Base-by-base conservation (phyloP, 768 basidiomycete species). In the Xanthoconium purpureum region DNA sequence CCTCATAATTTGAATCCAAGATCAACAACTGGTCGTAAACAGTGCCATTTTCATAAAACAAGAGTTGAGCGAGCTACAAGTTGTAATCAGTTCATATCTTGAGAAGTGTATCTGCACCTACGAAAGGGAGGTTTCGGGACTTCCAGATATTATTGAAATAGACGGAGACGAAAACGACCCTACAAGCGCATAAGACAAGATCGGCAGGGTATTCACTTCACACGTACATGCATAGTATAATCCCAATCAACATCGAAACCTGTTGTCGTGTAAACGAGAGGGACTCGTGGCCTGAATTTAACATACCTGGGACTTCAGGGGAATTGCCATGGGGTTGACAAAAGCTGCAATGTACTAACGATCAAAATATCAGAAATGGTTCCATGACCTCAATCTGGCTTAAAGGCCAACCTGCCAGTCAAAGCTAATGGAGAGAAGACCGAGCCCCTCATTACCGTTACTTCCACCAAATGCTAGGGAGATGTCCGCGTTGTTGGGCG, bases 371-470 rank as follows among this genome's bases (percentile, higher is more conserved):
- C 15, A 55, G 6, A 29, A 7, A 29, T 40, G 3, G 44, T 13
- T 17, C 15, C 17, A 36, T 0, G 1, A 2, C 2, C 4, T 6
- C 15, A 10, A 15, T 36, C 5, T 24, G 24, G 52, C 77, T 65
- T 35, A 39, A 75, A 36, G 48, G 12, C 76, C 1, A 54, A 71
- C 70, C 71, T 83, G 81, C 84, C 85, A 87, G 62, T 87, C 85
- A 14, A 87, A 70, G 58, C 75, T 84, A 39, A 85, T 65, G 2
- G 84, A 77, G 43, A 87, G 78, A 50, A 81, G 68, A 12, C 84
- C 85, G 40, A 86, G 76, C 8, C 84, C 84, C 66, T 85, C 84
- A 52, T 87, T 84, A 52, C 77, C 84, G 33, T 81, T 78, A 38
- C 78, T 81, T 39, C 84, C 84, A 50, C 84, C 84, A 61, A 86